Base-by-base conservation (phyloP, 1,284 basidiomycete species). In the Ganoderma sinense region DNA sequence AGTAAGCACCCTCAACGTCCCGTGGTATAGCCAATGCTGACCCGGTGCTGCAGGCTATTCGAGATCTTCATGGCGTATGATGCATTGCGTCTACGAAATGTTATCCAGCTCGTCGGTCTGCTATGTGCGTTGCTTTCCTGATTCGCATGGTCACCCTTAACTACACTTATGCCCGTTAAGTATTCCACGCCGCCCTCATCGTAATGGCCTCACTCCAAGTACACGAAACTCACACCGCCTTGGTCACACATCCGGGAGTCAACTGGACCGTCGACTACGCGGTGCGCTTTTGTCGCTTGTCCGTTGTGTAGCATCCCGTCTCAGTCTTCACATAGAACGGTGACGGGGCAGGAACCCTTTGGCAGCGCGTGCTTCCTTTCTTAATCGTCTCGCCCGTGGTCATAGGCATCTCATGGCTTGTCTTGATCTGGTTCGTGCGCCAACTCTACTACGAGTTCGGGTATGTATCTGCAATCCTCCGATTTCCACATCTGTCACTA, bases 21-120 rank as follows among this genome's bases (percentile, higher is more conserved):
- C 33, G 31, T 41, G 29, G 31, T 39, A 5, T 20, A 20, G 26
- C 40, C 58, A 43, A 51, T 56, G 53, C 26, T 75, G n/a, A 75
- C 62, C 20, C 51, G 16, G 13, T 18, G 36, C 65, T 23, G 33
- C 74, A 94, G 92, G 77, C 71, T 93, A 1, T 94, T 94, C 69
- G 92, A 94, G 75, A 79, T 92, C 18, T 80, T 89, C 71, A 91
- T 94, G 87, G 89, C 90, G 2, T 88, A 89, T 71, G 92, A 94
- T 82, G 93, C 92, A 20, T 83, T 95, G 53, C 86, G 91, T 48
- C 75, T 90, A 73, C 88, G 94, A 67, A 95, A 94, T 77, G 84
- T 91, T 71, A 92, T 95, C 60, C 93, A 95, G 77, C 82, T 95
- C 5, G 77, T 91, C 20, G 93, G 93, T 53, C 89, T 95, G 65